Base-by-base conservation (phyloP, 371 early-diverging fungal species). In the Actinomortierella ambigua region DNA sequence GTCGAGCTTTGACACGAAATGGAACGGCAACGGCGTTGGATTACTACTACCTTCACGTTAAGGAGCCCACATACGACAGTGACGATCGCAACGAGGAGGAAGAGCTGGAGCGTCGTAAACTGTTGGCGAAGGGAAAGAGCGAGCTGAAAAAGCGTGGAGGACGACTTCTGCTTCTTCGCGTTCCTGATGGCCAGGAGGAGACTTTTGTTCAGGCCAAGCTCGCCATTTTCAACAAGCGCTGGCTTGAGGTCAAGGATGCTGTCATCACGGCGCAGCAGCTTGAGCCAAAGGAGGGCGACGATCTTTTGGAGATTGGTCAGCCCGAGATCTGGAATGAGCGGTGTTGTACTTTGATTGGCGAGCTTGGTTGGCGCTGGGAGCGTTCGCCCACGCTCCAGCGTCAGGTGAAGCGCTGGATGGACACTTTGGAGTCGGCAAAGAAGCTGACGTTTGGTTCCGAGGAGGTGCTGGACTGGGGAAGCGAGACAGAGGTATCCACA, bases 361-460 rank as follows among this genome's bases (percentile, higher is more conserved):
- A 50, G 1, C 24, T 73, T 22, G 75, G 75, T 17, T 63, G 67
- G 67, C 63, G 75, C 15, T 73, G 75, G 75, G 66, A 67, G 53
- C 27, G 47, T 1, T 73, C 75, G 1, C 75, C 75, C 3, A 67
- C 66, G 6, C 55, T 73, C 17, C 64, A 67, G 22, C 24, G n/a
- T 18, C 57, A 61, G 17, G n/a, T 63, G 20, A 46, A 67, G 2
- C 63, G 60, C 39, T 26, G 18, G 18, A 27, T 73, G 27, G 55
- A 61, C 0, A 11, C 40, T 5, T 58, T 73, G n/a, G 43, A 59
- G 0, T 18, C 44, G 1, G 64, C 68, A 0, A 57, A 59, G n/a
- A 56, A 53, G 23, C 42, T 53, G 41, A 61, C 51, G 1, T 63
- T 49, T 43, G 75, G 75, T 9, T 13, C 20, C 8, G 68, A 73